Evolutionary conservation across 2,329 filamentous ascomycete species (phyloP), one percentile per base, ranked within the genome.

Genomic region (Fusarium hostae): DNA sequence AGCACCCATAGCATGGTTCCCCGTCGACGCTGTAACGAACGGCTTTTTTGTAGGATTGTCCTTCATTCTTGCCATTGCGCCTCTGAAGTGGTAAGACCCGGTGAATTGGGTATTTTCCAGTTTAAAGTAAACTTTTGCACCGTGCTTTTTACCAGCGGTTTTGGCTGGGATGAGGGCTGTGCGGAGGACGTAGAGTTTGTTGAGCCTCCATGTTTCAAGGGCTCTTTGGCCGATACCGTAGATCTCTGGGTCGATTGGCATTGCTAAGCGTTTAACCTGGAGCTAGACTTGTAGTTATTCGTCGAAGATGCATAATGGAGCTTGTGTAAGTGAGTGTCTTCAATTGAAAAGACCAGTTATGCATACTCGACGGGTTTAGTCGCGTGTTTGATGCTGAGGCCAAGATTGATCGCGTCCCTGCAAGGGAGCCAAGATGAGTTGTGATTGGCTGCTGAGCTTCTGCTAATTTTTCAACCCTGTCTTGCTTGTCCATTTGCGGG

Each of bases 1-100:
- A 32, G 59, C 32, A 2, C 40, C 59, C 26, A 61, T 61, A 3
- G 51, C 59, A 35, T 61, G 51, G 7, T 61, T 58, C 1, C 51
- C 59, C 15, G 40, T 45, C 6, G 59, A 61, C 20, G 59, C 59
- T 2, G 59, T 61, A 1, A 59, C n/a, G 9, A 61, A 43, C 6
- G 26, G 32, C 7, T 18, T 39, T 1, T 45, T 24, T 0, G 40
- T 4, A n/a, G 59, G 34, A 26, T 57, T 37, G 2, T 58, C n/a
- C 3, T 20, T 32, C 59, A 61, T 61, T 13, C 51, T 32, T 7
- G 59, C n/a, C 15, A 61, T 39, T 1, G 51, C 40, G 1, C 40
- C 59, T 2, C 59, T 32, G n/a, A 61, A 58, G 13, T 45, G 32
- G 6, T 59, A 61, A 2, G 59, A 59, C 1, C 59, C 59, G 1